Evolutionary conservation across 2,329 filamentous ascomycete genomes (phyloP), one percentile per base, ranked within the genome.

Genomic region (Graphilbum fragrans): DNA sequence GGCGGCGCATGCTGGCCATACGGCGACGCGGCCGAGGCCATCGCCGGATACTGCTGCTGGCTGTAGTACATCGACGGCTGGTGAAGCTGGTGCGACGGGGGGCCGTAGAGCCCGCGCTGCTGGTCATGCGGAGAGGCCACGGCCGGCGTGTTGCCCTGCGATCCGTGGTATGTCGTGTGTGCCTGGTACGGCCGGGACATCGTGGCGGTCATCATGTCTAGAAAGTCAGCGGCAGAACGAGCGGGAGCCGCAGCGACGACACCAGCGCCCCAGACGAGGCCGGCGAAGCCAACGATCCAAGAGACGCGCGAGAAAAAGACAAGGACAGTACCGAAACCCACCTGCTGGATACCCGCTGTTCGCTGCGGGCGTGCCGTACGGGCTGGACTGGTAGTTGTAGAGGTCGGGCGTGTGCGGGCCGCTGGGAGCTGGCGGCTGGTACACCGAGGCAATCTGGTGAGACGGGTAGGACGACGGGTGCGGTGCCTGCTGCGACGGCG

Each of bases 41-140:
- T 78, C 8, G 74, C 65, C 55, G 70, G 70, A 27, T 80, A 81
- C 53, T 76, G 75, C 41, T 69, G 66, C 49, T 70, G 69, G 54
- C 62, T 60, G 53, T 80, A 80, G 68, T 95, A 94, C 76, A 94
- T 86, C 29, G 82, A 70, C 54, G 77, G 79, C 51, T 83, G 84
- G 52, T 85, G 74, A 61, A 93, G 76, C 60, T 92, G 85, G 42
- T 82, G 77, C 31, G 79, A 66, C 39, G 82, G 81, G 54, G 88
- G 83, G 29, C 77, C 81, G 61, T 95, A 96, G 57, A 96, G 75
- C 53, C 78, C 81, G 52, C 88, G 74, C 65, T 94, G 86, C 56
- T 90, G 86, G 57, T 96, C 90, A 62, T 94, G 87, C 19, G 86
- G 82, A 27, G 90, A 95, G 48, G 88, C 84, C 53, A 95, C 88